Conservation (phyloP, 2,329 filamentous ascomycete species). For the Cryphonectria nitschkei region DNA sequence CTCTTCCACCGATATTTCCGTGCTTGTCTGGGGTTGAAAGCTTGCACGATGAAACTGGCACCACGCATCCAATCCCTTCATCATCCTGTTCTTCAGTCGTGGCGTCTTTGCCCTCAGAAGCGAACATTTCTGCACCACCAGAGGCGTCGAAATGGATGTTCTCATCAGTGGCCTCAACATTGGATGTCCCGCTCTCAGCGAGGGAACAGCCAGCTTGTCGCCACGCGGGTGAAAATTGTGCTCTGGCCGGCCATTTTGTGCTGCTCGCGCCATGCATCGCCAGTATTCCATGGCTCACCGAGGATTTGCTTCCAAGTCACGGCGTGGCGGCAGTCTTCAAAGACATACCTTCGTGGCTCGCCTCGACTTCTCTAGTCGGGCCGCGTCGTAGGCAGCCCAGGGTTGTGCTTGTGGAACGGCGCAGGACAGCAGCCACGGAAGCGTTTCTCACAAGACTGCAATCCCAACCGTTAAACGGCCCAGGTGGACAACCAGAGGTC, state of each 20-base stretch:
- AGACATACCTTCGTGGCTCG: slow-evolving; percentile 32
- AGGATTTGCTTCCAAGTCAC: slow-evolving; percentile 46
- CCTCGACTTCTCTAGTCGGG: neutral
- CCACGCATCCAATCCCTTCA: neutral
- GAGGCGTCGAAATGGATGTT: slow-evolving; percentile 20
- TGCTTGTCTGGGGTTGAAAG: neutral
- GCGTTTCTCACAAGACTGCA: slow-evolving; percentile 38
- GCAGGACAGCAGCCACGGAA: slow-evolving; percentile 35
- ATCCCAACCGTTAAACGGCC: slow-evolving; percentile 31
- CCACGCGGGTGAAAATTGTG: slow-evolving; percentile 42
- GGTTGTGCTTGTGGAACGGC: slow-evolving; percentile 41
- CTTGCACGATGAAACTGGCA: neutral
- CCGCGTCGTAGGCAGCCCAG: slow-evolving; percentile 30
- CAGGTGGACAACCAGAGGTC: slow-evolving; percentile 35
- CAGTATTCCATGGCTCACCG: slow-evolving; percentile 40
- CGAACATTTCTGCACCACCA: neutral
- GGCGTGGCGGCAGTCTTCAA: slow-evolving; percentile 43
- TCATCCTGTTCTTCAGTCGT: neutral
- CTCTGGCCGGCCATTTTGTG: slow-evolving; percentile 42
- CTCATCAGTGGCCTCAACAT: slow-evolving; percentile 32
- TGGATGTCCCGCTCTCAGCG: neutral
- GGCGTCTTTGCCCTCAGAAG: neutral
- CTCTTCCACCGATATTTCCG: neutral
- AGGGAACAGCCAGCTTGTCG: slow-evolving; percentile 35
- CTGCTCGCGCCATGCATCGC: slow-evolving; percentile 49